A percentile compares a stretch with the other conserved stretches of the same genome.
Conservation (phyloP, 768 basidiomycete species). For the Tephrocybe sp. region DNA sequence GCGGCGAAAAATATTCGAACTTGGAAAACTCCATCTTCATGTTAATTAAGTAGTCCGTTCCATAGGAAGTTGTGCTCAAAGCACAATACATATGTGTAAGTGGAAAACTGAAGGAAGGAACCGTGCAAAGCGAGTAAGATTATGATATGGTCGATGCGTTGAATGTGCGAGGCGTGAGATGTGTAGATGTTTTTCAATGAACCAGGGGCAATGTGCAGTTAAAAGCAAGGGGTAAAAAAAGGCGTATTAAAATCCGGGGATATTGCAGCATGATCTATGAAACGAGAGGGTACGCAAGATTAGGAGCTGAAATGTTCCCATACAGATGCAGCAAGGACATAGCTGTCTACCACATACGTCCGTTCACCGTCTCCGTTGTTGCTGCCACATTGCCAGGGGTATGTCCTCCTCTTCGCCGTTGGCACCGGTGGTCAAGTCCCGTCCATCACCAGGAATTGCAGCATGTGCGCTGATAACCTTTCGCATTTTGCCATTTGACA, state of each 20-base stretch:
- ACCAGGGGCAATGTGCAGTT: slow-evolving; percentile 7
- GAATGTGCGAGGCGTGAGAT: slow-evolving; percentile 1
- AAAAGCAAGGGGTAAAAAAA: slow-evolving; percentile 1
- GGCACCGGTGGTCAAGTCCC: slow-evolving; percentile 18
- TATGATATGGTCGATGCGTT: slow-evolving; percentile 13
- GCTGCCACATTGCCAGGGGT: slow-evolving; percentile 77
- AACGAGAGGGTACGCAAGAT: slow-evolving; percentile 10
- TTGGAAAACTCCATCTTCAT: slow-evolving; percentile 9
- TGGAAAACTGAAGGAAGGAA: slow-evolving; percentile 7
- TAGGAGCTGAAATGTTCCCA: slow-evolving; percentile 10
- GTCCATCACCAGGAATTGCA: slow-evolving; percentile 39
- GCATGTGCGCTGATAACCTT: slow-evolving; percentile 71
- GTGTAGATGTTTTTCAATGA: slow-evolving; percentile 6
- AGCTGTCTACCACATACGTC: background rate
- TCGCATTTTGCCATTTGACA: slow-evolving; percentile 51
- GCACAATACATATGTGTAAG: slow-evolving; percentile 18
- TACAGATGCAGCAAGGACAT: slow-evolving; percentile 1
- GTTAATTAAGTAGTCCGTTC: slow-evolving; percentile 18
- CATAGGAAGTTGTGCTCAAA: slow-evolving; percentile 12
- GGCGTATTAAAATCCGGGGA: slow-evolving; percentile 16
- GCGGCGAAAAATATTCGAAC: background rate
- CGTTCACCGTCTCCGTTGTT: slow-evolving; percentile 59
- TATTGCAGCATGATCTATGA: slow-evolving; percentile 22
- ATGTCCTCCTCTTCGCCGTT: slow-evolving; percentile 73
- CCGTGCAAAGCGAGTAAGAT: slow-evolving; percentile 13